Conservation (phyloP, 1,139 yeast species). For the Debaryomyces fabryi region DNA sequence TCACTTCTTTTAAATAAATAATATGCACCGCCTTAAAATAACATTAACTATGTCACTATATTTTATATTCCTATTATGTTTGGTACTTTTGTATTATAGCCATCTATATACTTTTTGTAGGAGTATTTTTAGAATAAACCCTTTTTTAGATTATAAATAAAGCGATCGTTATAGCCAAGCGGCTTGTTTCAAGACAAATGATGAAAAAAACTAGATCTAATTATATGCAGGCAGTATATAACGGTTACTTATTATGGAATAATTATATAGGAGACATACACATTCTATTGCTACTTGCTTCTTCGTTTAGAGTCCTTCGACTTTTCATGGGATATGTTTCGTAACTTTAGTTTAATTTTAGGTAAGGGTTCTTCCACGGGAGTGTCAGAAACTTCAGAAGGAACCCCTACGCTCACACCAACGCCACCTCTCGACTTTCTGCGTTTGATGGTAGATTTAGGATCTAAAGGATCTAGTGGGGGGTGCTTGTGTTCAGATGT, state of each 20-base stretch:
- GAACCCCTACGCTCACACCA: conserved; percentile 13
- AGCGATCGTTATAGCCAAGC: background rate
- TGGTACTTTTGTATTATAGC: background rate
- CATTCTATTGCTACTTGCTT: conserved; percentile 3
- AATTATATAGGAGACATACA: conserved; percentile 1
- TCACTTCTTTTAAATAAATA: background rate
- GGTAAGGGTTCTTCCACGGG: conserved; percentile 18
- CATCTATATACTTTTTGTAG: background rate
- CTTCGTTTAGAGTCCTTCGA: conserved; percentile 11
- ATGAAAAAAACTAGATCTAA: conserved; percentile 5
- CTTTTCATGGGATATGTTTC: conserved; percentile 15
- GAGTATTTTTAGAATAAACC: background rate
- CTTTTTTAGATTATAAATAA: background rate
- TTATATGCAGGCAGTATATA: conserved; percentile 1
- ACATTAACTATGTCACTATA: background rate
- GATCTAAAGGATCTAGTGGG: background rate
- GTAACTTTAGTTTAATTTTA: conserved; percentile 22
- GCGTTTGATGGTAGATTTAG: conserved; percentile 22
- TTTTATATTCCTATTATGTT: background rate
- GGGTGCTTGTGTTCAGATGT: background rate
- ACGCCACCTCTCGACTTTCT: conserved; percentile 33
- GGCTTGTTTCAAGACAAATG: background rate
- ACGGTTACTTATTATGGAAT: conserved; percentile 1
- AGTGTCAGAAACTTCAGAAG: background rate
- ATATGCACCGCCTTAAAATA: background rate